Evolutionary conservation across 352 stramenopile species (phyloP).

Genomic region (Globisporangium mamillatum): DNA sequence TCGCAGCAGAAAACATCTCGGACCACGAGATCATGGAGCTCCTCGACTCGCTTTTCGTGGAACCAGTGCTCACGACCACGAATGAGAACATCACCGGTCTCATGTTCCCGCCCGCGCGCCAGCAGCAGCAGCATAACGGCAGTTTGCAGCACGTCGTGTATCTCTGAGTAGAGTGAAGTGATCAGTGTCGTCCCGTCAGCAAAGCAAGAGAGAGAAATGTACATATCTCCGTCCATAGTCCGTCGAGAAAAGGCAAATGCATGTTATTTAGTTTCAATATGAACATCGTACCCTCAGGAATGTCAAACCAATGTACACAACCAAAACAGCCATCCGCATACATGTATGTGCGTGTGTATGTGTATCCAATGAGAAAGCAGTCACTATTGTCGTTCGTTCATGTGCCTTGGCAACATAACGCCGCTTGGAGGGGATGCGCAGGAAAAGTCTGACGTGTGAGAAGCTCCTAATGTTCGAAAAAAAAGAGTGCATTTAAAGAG

Average conservation of each 20-base stretch:
- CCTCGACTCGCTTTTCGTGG: slow-evolving; percentile 18
- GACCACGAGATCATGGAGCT: slow-evolving; percentile 22
- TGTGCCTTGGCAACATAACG: no score
- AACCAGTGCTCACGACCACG: neutral
- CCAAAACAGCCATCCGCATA: neutral
- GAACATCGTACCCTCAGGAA: neutral
- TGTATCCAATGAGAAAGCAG: no score
- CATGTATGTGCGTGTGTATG: no score
- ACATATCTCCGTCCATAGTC: neutral
- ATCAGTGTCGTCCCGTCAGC: neutral
- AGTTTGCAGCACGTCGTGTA: neutral
- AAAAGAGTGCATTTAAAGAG: no score
- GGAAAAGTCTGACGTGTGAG: no score
- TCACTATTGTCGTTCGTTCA: no score
- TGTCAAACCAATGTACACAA: neutral
- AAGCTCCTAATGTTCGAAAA: no score
- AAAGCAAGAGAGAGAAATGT: neutral
- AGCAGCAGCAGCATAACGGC: neutral
- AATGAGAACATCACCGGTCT: neutral
- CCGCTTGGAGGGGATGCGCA: no score
- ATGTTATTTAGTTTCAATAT: slow-evolving; percentile 3
- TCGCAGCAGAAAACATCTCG: slow-evolving; percentile 6
- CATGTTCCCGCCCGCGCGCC: neutral
- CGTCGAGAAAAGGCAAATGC: neutral
- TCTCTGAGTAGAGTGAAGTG: neutral